Evolutionary conservation across 2,329 filamentous ascomycete species (phyloP).

Genomic region (Aspergillus sp.): DNA sequence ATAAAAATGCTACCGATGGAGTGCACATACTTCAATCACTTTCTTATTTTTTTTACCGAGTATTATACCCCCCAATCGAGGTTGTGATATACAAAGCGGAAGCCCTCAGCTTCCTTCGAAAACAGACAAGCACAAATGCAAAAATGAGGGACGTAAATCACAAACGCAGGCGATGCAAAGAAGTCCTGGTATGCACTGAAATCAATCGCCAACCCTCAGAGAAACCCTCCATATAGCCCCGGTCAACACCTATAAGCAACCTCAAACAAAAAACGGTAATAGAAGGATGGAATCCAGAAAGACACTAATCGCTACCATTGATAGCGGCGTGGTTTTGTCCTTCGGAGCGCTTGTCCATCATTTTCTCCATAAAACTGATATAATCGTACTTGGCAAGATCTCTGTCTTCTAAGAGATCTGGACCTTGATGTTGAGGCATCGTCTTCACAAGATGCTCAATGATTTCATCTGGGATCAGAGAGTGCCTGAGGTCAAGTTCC

Average conservation of each 20-base stretch:
- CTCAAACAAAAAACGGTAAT: conserved; percentile 23
- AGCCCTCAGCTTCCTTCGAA: not conserved
- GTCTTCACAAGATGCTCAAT: conserved; percentile 89
- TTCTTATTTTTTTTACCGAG: not conserved
- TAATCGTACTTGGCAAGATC: conserved; percentile 92
- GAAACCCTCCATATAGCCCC: conserved; percentile 28
- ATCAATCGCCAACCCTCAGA: conserved; percentile 25
- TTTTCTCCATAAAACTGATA: conserved; percentile 92
- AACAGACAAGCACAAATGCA: not conserved
- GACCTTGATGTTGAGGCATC: conserved; percentile 82
- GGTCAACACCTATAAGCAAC: conserved; percentile 30
- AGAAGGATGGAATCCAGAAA: conserved; percentile 10
- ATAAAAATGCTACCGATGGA: not conserved
- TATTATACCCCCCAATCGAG: not conserved
- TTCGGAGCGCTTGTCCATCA: conserved; percentile 59
- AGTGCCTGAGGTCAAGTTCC: conserved; percentile 93
- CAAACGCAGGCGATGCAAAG: conserved; percentile 25
- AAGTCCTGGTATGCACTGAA: conserved; percentile 36
- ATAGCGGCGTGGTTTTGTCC: conserved; percentile 28
- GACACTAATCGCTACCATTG: conserved; percentile 24
- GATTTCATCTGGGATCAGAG: conserved; percentile 92
- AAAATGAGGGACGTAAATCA: conserved; percentile 10
- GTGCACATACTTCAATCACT: not conserved
- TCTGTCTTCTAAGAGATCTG: conserved; percentile 83
- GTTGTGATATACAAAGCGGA: conserved; percentile 10